Base-by-base conservation (phyloP, 148 eudicot species). In the Selenicereus undatus region DNA sequence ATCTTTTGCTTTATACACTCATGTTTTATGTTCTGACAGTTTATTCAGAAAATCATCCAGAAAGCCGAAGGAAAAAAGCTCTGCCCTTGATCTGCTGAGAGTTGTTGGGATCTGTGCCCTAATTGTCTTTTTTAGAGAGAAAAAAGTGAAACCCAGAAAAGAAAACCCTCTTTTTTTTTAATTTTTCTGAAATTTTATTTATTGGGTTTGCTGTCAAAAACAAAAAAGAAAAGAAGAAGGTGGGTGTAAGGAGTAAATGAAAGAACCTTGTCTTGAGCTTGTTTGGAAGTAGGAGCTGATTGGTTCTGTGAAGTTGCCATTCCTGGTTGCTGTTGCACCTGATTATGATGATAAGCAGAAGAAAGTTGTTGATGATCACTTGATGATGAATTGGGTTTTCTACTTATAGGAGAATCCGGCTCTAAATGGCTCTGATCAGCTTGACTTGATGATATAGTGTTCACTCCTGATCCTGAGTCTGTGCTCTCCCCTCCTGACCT, bases 381-480 rank as follows among this genome's bases (percentile, higher is more conserved):
- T 71, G 85, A 75, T 56, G 86, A 82, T 48, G 84, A 73, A 27
- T 26, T 26, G 51, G 86, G 71, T 32, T 85, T 89, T 83, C 79
- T 86, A 79, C 97, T 89, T 71, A 91, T 86, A 3, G 98, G 97
- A 48, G 98, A 91, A 51, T 90, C 93, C 54, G 91, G 85, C 50
- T 90, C 75, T 66, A 81, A 79, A 17, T 82, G 87, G 10, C 82
- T 84, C 42, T 91, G 71, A 66, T 66, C 90, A 26, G 84, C 90
- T 86, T 87, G 89, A 79, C 92, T 87, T 68, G 85, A 81, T 18
- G 96, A 85, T 64, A 96, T 54, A 27, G 96, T 88, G 83, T 93
- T 91, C 42, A 90, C 85, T 62, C 84, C 97, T 86, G 97, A 95
- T 73, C 93, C 97, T 80, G 97, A 95, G 79, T 93, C 99, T 58